Conservation (phyloP, 2,329 filamentous ascomycete species). For the Penicillium sp. region DNA sequence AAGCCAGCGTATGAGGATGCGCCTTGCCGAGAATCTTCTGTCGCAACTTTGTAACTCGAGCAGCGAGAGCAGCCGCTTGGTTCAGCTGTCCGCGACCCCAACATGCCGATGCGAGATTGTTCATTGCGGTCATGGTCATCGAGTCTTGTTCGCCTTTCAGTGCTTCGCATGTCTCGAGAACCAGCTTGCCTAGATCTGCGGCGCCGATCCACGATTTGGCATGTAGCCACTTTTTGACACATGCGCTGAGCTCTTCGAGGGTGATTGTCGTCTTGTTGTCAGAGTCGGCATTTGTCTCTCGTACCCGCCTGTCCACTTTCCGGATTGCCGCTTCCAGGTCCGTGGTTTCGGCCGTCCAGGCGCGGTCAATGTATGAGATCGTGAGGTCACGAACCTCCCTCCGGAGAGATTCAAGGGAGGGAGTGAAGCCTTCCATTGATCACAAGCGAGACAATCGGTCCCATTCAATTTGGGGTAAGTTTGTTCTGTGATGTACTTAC, state of each 20-base stretch:
- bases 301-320: not conserved
- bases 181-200: slow-evolving; percentile 4
- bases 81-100: slow-evolving; percentile 13
- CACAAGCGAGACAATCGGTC: not conserved
- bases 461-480: not conserved
- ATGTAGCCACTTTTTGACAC: slow-evolving; percentile 5
- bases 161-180: not conserved
- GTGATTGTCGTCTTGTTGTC: not conserved
- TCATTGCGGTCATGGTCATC: slow-evolving; percentile 16
- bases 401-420: slow-evolving; percentile 3
- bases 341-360: not conserved
- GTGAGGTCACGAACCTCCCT: slow-evolving; percentile 1
- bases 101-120: slow-evolving; percentile 14
- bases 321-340: not conserved
- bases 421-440: slow-evolving; percentile 4
- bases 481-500: not conserved
- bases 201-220: slow-evolving; percentile 10
- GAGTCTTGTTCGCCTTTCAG: slow-evolving; percentile 10
- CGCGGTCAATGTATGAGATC: slow-evolving; percentile 1
- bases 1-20: slow-evolving; percentile 14
- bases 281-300: not conserved
- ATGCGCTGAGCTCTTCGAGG: slow-evolving; percentile 3
- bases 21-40: slow-evolving; percentile 7
- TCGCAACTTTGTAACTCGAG: slow-evolving; percentile 6
- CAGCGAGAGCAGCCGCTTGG: slow-evolving; percentile 4